Evolutionary conservation across 805 yeast genomes (phyloP).

Genomic region (Saturnispora dispora): DNA sequence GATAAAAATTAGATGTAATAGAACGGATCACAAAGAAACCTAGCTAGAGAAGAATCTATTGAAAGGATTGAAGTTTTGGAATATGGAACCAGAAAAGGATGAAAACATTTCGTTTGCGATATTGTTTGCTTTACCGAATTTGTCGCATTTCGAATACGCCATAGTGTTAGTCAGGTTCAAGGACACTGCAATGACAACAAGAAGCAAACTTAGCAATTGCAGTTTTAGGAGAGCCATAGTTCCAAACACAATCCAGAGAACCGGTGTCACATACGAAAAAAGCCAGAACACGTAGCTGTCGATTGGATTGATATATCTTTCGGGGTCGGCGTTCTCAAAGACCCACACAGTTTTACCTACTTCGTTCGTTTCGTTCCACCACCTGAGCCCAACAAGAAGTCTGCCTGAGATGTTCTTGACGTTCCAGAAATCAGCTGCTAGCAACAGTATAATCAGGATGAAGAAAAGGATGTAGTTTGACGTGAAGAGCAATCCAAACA

Average conservation of each 20-base stretch:
- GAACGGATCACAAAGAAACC: background rate
- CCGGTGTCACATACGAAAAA: conserved; percentile 66
- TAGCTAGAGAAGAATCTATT: conserved; percentile 12
- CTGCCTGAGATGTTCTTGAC: conserved; percentile 88
- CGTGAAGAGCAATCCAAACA: conserved; percentile 64
- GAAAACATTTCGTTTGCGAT: conserved; percentile 52
- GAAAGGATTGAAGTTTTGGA: conserved; percentile 40
- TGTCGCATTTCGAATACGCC: conserved; percentile 89
- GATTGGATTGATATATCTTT: conserved; percentile 71
- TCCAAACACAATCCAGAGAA: conserved; percentile 65
- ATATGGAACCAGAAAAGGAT: conserved; percentile 34
- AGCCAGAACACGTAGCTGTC: conserved; percentile 88
- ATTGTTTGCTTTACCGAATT: conserved; percentile 75
- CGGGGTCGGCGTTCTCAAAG: conserved; percentile 74
- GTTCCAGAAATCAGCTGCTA: conserved; percentile 91
- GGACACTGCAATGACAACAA: conserved; percentile 59
- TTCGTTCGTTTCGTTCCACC: conserved; percentile 88
- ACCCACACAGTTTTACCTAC: conserved; percentile 74
- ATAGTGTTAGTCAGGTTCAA: conserved; percentile 74
- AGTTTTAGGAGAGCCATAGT: conserved; percentile 71
- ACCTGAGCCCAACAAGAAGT: conserved; percentile 78
- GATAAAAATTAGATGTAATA: background rate
- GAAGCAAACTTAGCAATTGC: conserved; percentile 55
- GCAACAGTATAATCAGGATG: conserved; percentile 62
- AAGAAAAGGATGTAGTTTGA: conserved; percentile 64